Evolutionary conservation across 768 basidiomycete species (phyloP).

Genomic region (Agrocybe pediades): DNA sequence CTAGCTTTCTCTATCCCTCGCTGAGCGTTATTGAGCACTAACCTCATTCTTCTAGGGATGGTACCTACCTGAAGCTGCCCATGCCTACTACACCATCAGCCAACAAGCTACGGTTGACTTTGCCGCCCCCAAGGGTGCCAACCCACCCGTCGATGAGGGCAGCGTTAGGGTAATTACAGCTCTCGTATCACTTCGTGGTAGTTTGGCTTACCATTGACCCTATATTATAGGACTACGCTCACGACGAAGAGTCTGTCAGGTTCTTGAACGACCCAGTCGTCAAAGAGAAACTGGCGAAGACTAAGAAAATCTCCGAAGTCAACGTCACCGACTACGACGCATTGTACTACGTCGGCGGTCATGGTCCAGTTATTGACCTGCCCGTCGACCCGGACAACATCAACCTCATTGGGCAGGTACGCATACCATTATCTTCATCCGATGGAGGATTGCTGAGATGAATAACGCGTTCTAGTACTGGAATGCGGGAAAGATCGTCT

Average conservation of each 20-base stretch:
- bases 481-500: slow-evolving; percentile 60
- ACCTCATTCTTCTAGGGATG: slow-evolving; percentile 50
- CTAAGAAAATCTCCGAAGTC: slow-evolving; percentile 64
- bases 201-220: too few species aligned
- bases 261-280: slow-evolving; percentile 62
- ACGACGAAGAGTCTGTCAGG: slow-evolving; percentile 52
- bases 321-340: slow-evolving; percentile 64
- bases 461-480: slow-evolving; percentile 52
- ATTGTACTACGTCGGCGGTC: slow-evolving; percentile 79
- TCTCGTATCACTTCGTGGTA: neutral
- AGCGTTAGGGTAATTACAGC: slow-evolving; percentile 46
- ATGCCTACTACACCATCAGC: slow-evolving; percentile 62
- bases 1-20: neutral
- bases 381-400: slow-evolving; percentile 55
- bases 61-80: slow-evolving; percentile 77
- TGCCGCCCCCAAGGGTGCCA: slow-evolving; percentile 62
- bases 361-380: slow-evolving; percentile 77
- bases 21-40: neutral
- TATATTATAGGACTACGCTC: slow-evolving; percentile 43
- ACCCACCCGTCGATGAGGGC: slow-evolving; percentile 64
- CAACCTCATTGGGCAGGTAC: slow-evolving; percentile 56
- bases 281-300: slow-evolving; percentile 49
- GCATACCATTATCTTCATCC: slow-evolving; percentile 13
- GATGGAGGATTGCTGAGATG: neutral
- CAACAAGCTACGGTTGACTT: slow-evolving; percentile 57